Conservation (phyloP, 495 filamentous ascomycete species). For the Aspergillus affinis region DNA sequence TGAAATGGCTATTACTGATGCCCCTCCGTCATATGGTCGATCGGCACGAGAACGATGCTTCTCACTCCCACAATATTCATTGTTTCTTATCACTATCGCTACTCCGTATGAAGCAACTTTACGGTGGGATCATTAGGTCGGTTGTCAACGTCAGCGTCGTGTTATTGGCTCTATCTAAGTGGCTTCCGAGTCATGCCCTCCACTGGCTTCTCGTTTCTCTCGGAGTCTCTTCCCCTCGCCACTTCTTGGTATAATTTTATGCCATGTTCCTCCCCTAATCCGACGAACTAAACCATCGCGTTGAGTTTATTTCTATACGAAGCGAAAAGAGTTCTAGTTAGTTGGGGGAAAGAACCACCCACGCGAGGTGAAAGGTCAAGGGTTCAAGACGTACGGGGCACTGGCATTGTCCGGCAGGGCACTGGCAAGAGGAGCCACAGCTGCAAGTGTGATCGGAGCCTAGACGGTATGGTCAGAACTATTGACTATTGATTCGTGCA, state of each 20-base stretch:
- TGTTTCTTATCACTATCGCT: no score
- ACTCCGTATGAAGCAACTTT: no score
- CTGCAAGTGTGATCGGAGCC: constrained; percentile 44
- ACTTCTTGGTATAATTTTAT: background rate
- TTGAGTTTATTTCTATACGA: constrained; percentile 29
- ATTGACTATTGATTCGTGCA: background rate
- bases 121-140: no score
- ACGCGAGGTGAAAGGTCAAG: background rate
- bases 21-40: background rate
- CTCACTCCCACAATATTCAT: background rate
- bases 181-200: no score
- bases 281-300: background rate
- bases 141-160: background rate
- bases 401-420: constrained; percentile 46
- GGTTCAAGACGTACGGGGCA: constrained; percentile 39
- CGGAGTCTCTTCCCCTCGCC: background rate
- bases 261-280: background rate
- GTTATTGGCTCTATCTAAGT: background rate
- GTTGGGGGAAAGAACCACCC: background rate
- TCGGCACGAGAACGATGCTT: background rate
- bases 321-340: background rate
- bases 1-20: background rate
- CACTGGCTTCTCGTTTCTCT: background rate
- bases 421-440: constrained; percentile 48
- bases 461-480: constrained; percentile 10